A percentile compares a stretch with the other conserved stretches of the same genome.
These are phyloP conservation scores for Torulaspora indica DNA, from an alignment of 805 yeast species.

Conservation along the genomic window DNA sequence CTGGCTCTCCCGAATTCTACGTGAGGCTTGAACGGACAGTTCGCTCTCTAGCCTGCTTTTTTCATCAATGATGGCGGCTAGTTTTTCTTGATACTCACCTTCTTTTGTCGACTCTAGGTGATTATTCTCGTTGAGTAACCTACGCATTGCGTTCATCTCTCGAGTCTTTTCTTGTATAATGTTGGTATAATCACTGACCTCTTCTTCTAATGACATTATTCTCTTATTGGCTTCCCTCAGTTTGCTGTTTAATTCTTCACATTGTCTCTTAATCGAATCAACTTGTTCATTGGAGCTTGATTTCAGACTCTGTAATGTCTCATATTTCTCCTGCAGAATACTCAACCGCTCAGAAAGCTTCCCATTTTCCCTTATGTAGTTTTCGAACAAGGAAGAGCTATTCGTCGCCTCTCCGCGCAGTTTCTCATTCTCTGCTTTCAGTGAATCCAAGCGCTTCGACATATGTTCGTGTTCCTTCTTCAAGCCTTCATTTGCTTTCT, in stretches of 20 bases:
- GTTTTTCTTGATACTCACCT: conserved; percentile 52
- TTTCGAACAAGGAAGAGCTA: conserved; percentile 36
- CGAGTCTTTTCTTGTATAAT: conserved; percentile 74
- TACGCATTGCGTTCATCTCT: conserved; percentile 69
- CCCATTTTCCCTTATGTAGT: conserved; percentile 40
- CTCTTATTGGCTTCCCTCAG: conserved; percentile 58
- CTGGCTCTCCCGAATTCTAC: conserved; percentile 62
- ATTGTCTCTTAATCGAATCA: conserved; percentile 55
- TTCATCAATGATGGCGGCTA: conserved; percentile 54
- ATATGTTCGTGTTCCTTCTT: conserved; percentile 36
- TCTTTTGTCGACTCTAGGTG: conserved; percentile 47
- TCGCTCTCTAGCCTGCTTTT: conserved; percentile 56
- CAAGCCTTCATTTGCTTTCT: conserved; percentile 28
- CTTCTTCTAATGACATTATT: conserved; percentile 71
- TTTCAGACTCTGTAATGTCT: conserved; percentile 37
- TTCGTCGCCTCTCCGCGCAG: conserved; percentile 39
- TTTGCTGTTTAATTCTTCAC: conserved; percentile 66
- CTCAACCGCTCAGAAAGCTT: conserved; percentile 39
- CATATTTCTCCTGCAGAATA: conserved; percentile 39
- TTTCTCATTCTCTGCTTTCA: conserved; percentile 39
- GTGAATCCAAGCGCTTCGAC: conserved; percentile 27
- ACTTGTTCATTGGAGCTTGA: conserved; percentile 42
- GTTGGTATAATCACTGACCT: conserved; percentile 67
- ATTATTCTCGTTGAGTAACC: conserved; percentile 64
- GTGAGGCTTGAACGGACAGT: conserved; percentile 44